Base-by-base conservation (phyloP, 2,329 filamentous ascomycete species). In the Ilyonectria destructans region DNA sequence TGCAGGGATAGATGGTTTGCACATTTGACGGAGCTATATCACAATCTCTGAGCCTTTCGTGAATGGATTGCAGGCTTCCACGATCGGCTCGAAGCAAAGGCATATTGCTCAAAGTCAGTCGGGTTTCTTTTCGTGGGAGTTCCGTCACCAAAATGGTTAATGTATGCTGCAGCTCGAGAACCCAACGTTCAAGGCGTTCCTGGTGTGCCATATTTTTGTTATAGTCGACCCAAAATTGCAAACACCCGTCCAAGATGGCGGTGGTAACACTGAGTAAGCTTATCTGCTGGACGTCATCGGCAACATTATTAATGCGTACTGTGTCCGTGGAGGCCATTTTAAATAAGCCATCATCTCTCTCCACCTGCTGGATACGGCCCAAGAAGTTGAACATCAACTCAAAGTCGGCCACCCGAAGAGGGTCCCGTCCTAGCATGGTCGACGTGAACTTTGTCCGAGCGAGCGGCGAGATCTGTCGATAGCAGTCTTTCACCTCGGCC, bases 381-480 rank as follows among this genome's bases (percentile, higher is more conserved):
- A 55, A 37, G 51, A 55, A 55, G 35, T 55, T 55, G 31, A 55
- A 55, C 51, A 55, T 55, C 21, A 55, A 55, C 51, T 55, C 51
- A 26, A 55, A 55, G 51, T 55, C 51, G 37, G 31, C 51, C 35
- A 55, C 35, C 35, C 35, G 51, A 55, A 55, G 51, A 55, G 51
- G 13, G 51, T 55, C 51, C 23, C 35, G 17, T 33, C 31, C 51
- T 37, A 55, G 51, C 51, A 55, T 55, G 35, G 51, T 37, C 31
- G 51, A 55, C 29, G 51, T 55, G 51, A 55, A 55, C 51, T 55
- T 55, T 33, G 17, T 37, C 31, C 51, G 51, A 31, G 29, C 51
- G 12, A 31, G 33, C 35, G 51, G 51, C 7, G 51, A 55, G 31
- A 26, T 55, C 51, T 35, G 33, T 55, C 51, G 51, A 55, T 55